phyloP scores from a whole-genome alignment of 179 eudicot genomes.

The Nepenthes alata region DNA sequence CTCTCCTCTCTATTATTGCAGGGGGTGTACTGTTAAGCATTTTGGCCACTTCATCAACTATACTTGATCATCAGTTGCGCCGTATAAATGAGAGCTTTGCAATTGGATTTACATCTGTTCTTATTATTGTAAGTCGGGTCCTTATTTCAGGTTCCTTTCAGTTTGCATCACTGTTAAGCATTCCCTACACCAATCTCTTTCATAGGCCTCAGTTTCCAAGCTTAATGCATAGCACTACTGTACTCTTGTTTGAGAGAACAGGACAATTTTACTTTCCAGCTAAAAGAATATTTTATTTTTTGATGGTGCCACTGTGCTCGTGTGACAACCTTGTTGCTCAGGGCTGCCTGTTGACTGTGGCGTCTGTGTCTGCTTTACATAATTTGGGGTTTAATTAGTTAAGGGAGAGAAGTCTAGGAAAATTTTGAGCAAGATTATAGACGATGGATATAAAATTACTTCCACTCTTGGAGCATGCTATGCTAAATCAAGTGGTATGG shows the following conservation, averaged over 20 bases:
- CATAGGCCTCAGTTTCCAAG: background rate
- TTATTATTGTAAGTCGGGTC: conserved; percentile 68
- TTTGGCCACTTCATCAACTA: conserved; percentile 76
- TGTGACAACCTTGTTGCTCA: background rate
- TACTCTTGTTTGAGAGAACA: background rate
- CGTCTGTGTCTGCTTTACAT: background rate
- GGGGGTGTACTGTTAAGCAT: conserved; percentile 77
- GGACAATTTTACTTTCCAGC: too few species aligned
- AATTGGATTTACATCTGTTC: conserved; percentile 89
- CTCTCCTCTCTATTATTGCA: conserved; percentile 19
- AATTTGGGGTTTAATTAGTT: background rate
- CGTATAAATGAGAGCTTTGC: conserved; percentile 71
- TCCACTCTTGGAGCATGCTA: too few species aligned
- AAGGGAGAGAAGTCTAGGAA: background rate
- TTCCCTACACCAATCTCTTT: background rate
- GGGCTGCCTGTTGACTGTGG: too few species aligned
- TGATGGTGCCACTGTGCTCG: too few species aligned
- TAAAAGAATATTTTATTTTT: too few species aligned
- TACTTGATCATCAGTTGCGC: conserved; percentile 75
- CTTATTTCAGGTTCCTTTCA: background rate
- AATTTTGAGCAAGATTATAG: background rate
- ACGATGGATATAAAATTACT: too few species aligned
- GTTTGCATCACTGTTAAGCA: background rate
- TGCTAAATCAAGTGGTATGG: too few species aligned
- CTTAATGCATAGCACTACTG: background rate